Base-by-base conservation (phyloP, 2,329 filamentous ascomycete species). In the Beauveria medogensis region DNA sequence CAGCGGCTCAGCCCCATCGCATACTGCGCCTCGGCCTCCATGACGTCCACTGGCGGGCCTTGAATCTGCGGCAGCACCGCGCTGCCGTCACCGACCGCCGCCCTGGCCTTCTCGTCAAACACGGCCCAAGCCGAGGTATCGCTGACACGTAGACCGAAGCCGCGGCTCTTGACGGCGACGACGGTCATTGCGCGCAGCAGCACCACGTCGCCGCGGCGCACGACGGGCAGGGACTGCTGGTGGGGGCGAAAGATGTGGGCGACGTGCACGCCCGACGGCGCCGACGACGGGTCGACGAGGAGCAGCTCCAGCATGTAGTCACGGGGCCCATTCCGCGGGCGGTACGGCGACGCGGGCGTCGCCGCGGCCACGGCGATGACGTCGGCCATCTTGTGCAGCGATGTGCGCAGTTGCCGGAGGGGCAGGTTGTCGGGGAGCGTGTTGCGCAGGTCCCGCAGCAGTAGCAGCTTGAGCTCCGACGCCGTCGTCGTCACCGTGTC, bases 61-160 rank as follows among this genome's bases (percentile, higher is more conserved):
- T 78, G 80, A 57, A 87, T 80, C 71, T 87, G 80, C 47, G 80
- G 74, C 48, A 78, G 71, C 67, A 69, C 68, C 60, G 73, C 69
- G 57, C 69, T 67, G 26, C 48, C 48, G n/a, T 18, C 14, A 40
- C 5, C 14, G 51, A 73, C 71, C 3, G 71, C 71, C 18, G 18
- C 6, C 28, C 55, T 30, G 26, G 55, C 55, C 26, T 34, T 18
- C 44, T 72, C 71, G 65, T 85, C 82, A 64, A 84, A 86, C 3
- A 88, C 82, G 2, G 82, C 84, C 82, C 85, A 88, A 59, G 81
- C 80, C 18, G 82, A 86, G 40, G 73, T 75, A 50, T 82, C 80
- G n/a, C 75, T 77, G n/a, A 77, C 78, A 53, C 78, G 74, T 55
- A 87, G 71, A 0, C 82, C 83, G 63, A 82, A 85, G 2, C 80